A percentile compares a stretch with the other conserved stretches of the same genome.
phyloP scores from a whole-genome alignment of 441 rosid genomes.

The Caryocar brasiliense region DNA sequence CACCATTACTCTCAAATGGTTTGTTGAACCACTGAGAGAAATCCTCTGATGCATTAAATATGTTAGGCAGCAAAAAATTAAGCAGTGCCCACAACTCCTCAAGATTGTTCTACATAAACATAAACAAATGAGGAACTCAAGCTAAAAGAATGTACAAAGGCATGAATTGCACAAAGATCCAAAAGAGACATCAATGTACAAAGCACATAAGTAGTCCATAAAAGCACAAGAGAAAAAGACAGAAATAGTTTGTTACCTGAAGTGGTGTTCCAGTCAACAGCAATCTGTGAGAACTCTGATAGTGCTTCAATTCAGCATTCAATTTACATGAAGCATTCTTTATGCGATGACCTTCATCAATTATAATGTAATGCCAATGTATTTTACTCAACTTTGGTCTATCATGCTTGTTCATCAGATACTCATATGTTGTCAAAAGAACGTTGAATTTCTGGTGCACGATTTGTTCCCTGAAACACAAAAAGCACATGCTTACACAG shows the following conservation, averaged over 20 bases:
- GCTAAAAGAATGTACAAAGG: too few species aligned
- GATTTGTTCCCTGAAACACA: slow-evolving; percentile 69
- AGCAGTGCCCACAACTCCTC: slow-evolving; percentile 96
- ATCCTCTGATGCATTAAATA: slow-evolving; percentile 90
- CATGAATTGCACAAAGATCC: too few species aligned
- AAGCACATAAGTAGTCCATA: neutral
- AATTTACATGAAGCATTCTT: slow-evolving; percentile 97
- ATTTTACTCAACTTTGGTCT: slow-evolving; percentile 83
- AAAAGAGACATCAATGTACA: neutral
- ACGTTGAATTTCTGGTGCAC: slow-evolving; percentile 85
- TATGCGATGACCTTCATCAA: slow-evolving; percentile 96
- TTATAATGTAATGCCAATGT: slow-evolving; percentile 88
- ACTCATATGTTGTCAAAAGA: slow-evolving; percentile 87
- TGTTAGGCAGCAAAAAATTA: slow-evolving; percentile 84
- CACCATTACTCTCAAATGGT: slow-evolving; percentile 87
- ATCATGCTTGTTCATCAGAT: slow-evolving; percentile 95
- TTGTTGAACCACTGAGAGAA: slow-evolving; percentile 98
- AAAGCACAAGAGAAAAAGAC: neutral
- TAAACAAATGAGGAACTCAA: too few species aligned
- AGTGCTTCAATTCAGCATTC: slow-evolving; percentile 90
- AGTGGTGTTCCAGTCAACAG: slow-evolving; percentile 88
- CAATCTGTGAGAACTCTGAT: slow-evolving; percentile 77
- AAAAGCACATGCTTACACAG: slow-evolving; percentile 13
- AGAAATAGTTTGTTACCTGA: slow-evolving; percentile 40
- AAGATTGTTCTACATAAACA: slow-evolving; percentile 73